Evolutionary conservation across 495 filamentous ascomycete genomes (phyloP).

Genomic region (Neurospora sp.): DNA sequence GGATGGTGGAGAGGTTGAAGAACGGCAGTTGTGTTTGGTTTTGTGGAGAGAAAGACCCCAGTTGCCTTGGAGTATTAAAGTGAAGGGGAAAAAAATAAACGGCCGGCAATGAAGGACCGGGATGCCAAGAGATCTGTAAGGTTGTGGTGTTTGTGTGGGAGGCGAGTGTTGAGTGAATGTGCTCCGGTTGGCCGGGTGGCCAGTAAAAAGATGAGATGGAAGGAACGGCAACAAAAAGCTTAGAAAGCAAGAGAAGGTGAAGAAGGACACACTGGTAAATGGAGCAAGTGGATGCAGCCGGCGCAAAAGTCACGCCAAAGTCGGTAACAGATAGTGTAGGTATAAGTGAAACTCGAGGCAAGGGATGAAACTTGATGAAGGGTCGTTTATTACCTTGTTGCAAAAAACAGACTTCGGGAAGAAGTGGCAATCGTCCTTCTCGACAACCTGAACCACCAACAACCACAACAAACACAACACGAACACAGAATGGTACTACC

Average conservation of each 20-base stretch:
- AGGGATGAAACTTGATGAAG: background rate
- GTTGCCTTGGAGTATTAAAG: background rate
- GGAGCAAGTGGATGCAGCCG: background rate
- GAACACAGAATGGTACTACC: background rate
- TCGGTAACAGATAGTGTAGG: background rate
- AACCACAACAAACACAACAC: background rate
- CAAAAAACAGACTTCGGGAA: background rate
- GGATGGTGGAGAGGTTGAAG: background rate
- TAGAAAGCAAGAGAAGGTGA: background rate
- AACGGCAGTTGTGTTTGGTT: background rate
- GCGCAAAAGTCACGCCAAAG: background rate
- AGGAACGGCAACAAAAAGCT: background rate
- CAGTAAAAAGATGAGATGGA: background rate
- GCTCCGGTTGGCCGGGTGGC: background rate
- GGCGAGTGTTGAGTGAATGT: background rate
- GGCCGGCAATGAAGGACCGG: background rate
- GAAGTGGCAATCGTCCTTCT: background rate
- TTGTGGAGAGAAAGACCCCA: background rate
- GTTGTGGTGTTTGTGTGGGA: background rate
- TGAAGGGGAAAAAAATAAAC: background rate
- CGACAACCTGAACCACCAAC: background rate
- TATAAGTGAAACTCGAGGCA: background rate
- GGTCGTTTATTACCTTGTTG: background rate
- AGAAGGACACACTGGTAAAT: background rate
- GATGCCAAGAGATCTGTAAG: background rate